phyloP scores from a whole-genome alignment of 1,284 basidiomycete genomes.

The Austropuccinia psidii region DNA sequence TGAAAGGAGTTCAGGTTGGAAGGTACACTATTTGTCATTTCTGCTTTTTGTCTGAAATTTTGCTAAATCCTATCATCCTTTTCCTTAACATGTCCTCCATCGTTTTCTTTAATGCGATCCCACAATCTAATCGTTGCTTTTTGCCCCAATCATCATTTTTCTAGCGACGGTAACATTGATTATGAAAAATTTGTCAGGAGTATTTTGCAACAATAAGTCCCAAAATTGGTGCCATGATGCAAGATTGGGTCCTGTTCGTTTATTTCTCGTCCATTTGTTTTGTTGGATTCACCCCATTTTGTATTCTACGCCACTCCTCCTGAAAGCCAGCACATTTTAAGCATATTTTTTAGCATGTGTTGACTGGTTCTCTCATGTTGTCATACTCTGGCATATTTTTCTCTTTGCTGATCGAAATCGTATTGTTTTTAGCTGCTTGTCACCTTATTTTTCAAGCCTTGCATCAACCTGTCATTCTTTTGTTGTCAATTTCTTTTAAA shows the following conservation, averaged over 20 bases:
- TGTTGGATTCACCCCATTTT: too few species aligned
- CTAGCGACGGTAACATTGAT: constrained; percentile 90
- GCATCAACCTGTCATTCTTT: too few species aligned
- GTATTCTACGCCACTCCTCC: too few species aligned
- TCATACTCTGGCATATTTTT: too few species aligned
- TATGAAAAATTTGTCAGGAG: constrained; percentile 93
- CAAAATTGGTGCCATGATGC: neutral
- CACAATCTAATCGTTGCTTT: neutral
- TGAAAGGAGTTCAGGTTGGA: constrained; percentile 86
- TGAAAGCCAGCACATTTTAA: too few species aligned
- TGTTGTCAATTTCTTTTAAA: too few species aligned
- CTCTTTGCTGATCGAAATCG: too few species aligned
- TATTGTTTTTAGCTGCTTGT: too few species aligned
- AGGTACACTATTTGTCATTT: too few species aligned
- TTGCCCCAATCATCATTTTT: neutral
- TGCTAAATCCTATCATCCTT: neutral
- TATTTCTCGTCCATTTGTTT: neutral
- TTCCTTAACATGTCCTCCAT: neutral
- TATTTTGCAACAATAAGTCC: constrained; percentile 58
- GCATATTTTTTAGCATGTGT: too few species aligned
- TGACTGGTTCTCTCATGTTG: too few species aligned
- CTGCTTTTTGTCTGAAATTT: constrained; percentile 10
- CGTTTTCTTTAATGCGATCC: neutral
- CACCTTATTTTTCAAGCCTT: too few species aligned
- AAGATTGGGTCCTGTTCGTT: neutral